Percentiles rank a stretch among this genome's conserved stretches.
Evolutionary conservation across 768 basidiomycete species (phyloP).

Genomic region (Jaapia argillacea): DNA sequence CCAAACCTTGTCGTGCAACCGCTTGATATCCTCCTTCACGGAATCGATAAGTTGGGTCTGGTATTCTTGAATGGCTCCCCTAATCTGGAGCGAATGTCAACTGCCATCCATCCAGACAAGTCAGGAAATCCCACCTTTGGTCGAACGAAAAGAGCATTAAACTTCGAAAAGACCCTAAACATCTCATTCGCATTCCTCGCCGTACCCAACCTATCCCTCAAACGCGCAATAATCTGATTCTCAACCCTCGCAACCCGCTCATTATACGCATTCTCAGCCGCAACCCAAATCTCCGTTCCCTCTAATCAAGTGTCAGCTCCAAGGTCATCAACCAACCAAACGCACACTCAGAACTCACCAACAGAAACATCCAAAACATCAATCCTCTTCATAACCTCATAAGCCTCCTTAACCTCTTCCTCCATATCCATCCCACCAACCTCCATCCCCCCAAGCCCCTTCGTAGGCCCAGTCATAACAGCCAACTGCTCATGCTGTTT

Average conservation of each 20-base stretch:
- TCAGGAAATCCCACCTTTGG: slow-evolving; percentile 58
- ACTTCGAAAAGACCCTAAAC: slow-evolving; percentile 98
- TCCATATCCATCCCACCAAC: slow-evolving; percentile 96
- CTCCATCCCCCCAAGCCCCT: slow-evolving; percentile 70
- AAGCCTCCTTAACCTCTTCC: slow-evolving; percentile 92
- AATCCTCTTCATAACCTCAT: slow-evolving; percentile 94
- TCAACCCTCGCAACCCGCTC: slow-evolving; percentile 96
- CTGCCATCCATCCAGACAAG: slow-evolving; percentile 92
- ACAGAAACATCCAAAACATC: slow-evolving; percentile 92
- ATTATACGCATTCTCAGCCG: slow-evolving; percentile 96
- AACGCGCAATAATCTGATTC: slow-evolving; percentile 93
- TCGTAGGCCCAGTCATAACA: slow-evolving; percentile 94
- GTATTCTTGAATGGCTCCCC: slow-evolving; percentile 98
- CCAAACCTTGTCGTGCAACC: slow-evolving; percentile 88
- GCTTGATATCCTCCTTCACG: slow-evolving; percentile 96
- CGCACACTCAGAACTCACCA: slow-evolving; percentile 42
- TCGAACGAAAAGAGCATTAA: slow-evolving; percentile 92
- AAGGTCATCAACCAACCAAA: slow-evolving; percentile 3
- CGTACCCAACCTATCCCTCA: slow-evolving; percentile 87
- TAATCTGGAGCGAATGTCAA: slow-evolving; percentile 58
- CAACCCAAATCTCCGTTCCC: slow-evolving; percentile 96
- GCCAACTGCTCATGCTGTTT: slow-evolving; percentile 97
- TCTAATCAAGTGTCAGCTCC: no score
- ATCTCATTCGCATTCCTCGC: slow-evolving; percentile 98
- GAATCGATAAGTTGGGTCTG: slow-evolving; percentile 98